A percentile compares a stretch with the other conserved stretches of the same genome.
Evolutionary conservation across 2,329 filamentous ascomycete species (phyloP).

Genomic region (Cladosporium sp.): DNA sequence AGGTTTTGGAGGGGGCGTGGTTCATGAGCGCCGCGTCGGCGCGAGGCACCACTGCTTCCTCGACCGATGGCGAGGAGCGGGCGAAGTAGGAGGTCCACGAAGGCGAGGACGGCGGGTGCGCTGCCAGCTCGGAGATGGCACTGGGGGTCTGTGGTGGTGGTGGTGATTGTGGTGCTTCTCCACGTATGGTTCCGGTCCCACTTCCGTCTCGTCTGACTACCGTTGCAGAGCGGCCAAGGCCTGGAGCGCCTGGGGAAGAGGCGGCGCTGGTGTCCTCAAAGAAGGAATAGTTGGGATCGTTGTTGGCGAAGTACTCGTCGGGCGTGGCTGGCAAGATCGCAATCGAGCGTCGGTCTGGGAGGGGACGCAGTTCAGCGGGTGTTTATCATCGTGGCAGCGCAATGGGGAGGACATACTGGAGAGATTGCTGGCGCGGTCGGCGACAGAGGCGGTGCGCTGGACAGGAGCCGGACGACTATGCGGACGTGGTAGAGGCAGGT

Average conservation of each 20-base stretch:
- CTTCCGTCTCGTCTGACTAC: constrained; percentile 26
- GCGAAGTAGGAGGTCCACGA: constrained; percentile 9
- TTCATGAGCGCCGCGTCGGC: constrained; percentile 32
- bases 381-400: not conserved
- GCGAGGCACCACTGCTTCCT: constrained; percentile 17
- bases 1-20: constrained; percentile 33
- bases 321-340: constrained; percentile 22
- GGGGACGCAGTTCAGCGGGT: constrained; percentile 5
- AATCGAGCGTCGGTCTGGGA: constrained; percentile 29
- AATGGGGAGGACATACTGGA: constrained; percentile 12
- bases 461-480: constrained; percentile 9
- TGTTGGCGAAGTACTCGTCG: constrained; percentile 17
- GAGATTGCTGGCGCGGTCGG: constrained; percentile 10
- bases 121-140: constrained; percentile 6
- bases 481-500: constrained; percentile 10
- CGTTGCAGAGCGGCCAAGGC: constrained; percentile 30
- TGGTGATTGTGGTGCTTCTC: not conserved
- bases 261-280: constrained; percentile 21
- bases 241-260: constrained; percentile 21
- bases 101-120: constrained; percentile 17
- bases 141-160: not conserved
- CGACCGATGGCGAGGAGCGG: constrained; percentile 15
- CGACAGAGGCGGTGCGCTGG: constrained; percentile 10
- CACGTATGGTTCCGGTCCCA: not conserved
- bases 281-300: constrained; percentile 17